These are phyloP conservation scores for Endothia cerciana DNA, from an alignment of 2,329 filamentous ascomycete genomes.

Conservation along the genomic window DNA sequence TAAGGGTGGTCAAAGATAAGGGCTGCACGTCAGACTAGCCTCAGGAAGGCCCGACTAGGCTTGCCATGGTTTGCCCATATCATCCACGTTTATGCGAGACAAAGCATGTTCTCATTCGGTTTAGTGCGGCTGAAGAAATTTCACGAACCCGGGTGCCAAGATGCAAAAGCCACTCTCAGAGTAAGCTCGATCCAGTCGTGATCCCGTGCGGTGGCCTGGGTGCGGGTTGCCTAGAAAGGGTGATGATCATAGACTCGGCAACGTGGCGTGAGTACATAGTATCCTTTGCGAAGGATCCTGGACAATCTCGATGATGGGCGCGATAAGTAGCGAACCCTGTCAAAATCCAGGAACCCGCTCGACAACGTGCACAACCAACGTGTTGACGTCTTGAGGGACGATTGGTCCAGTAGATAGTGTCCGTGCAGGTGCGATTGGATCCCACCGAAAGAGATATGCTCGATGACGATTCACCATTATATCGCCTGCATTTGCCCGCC, in stretches of 20 bases:
- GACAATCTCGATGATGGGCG: conserved; percentile 12
- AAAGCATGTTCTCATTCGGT: conserved; percentile 14
- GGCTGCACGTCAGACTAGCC: conserved; percentile 13
- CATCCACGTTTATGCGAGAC: conserved; percentile 1
- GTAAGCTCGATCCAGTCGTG: background rate
- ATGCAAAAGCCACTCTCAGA: background rate
- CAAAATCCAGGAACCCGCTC: conserved; percentile 26
- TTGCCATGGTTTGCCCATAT: conserved; percentile 4
- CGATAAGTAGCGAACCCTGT: conserved; percentile 17
- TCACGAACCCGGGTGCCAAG: background rate
- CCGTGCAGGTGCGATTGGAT: conserved; percentile 9
- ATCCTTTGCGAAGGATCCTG: conserved; percentile 6
- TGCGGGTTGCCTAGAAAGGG: conserved; percentile 3
- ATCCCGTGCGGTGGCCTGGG: background rate
- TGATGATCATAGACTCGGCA: conserved; percentile 15
- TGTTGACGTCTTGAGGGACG: background rate
- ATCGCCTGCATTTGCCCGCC: background rate
- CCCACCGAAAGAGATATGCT: background rate
- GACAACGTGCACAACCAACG: background rate
- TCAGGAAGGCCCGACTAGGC: conserved; percentile 21
- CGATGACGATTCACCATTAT: background rate
- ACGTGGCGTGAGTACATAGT: conserved; percentile 19
- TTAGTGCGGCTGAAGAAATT: conserved; percentile 29
- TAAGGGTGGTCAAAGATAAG: conserved; percentile 6
- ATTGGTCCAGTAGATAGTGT: conserved; percentile 1